A percentile compares a stretch with the other conserved stretches of the same genome.
phyloP scores from a whole-genome alignment of 805 yeast genomes.

The Candida cerambycidarum region DNA sequence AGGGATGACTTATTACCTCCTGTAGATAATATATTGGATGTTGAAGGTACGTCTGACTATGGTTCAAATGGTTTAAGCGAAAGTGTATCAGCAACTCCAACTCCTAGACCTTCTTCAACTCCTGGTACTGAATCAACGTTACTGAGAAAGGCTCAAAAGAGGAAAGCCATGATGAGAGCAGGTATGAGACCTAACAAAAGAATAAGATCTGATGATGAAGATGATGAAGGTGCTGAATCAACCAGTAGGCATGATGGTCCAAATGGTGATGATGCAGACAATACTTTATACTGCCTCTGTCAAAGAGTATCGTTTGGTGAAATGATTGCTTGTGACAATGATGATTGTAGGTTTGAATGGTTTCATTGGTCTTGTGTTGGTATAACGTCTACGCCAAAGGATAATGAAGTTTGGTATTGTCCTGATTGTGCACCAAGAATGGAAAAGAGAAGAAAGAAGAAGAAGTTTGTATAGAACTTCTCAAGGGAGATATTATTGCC shows the following conservation, averaged over 20 bases:
- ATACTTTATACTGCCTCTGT: slow-evolving; percentile 77
- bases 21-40: slow-evolving; percentile 30
- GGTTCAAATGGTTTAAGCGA: slow-evolving; percentile 24
- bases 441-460: slow-evolving; percentile 45
- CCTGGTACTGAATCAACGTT: slow-evolving; percentile 16
- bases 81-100: slow-evolving; percentile 27
- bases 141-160: slow-evolving; percentile 24
- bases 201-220: slow-evolving; percentile 21
- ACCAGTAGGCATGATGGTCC: slow-evolving; percentile 20
- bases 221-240: slow-evolving; percentile 18
- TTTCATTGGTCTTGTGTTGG: slow-evolving; percentile 97
- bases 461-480: slow-evolving; percentile 22
- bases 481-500: too few relatives aligned
- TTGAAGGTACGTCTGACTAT: slow-evolving; percentile 14
- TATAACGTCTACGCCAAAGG: slow-evolving; percentile 81
- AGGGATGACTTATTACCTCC: slow-evolving; percentile 77
- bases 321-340: slow-evolving; percentile 96
- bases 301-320: slow-evolving; percentile 94
- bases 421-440: slow-evolving; percentile 67
- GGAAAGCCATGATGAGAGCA: slow-evolving; percentile 23
- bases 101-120: slow-evolving; percentile 25
- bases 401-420: slow-evolving; percentile 83
- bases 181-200: slow-evolving; percentile 22
- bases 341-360: slow-evolving; percentile 88
- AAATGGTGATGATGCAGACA: slow-evolving; percentile 44